Evolutionary conservation across 2,329 filamentous ascomycete genomes (phyloP).

Genomic region (Ophiostoma tasmaniense): DNA sequence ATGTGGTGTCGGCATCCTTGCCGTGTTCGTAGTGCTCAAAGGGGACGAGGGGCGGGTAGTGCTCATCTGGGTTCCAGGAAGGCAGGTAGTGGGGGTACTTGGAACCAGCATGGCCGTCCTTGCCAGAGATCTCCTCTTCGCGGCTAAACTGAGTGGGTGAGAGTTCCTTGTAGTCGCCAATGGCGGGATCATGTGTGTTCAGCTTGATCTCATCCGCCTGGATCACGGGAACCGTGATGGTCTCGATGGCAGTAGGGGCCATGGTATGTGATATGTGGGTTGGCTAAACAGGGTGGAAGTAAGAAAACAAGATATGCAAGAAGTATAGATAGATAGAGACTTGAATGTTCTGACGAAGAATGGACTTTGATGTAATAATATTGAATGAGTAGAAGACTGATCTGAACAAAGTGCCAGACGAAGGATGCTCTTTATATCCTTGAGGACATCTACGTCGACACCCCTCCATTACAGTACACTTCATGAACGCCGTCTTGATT

Average conservation of each 20-base stretch:
- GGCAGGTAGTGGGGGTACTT: conserved; percentile 57
- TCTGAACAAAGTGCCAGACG: not conserved
- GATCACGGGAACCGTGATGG: conserved; percentile 20
- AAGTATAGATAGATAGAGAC: not conserved
- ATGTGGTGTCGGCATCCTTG: conserved; percentile 56
- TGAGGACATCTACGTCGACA: not conserved
- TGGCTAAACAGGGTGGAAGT: not conserved
- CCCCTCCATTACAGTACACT: not conserved
- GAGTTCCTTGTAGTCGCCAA: conserved; percentile 24
- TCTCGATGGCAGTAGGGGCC: conserved; percentile 21
- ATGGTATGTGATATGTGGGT: conserved; percentile 5
- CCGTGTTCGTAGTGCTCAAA: conserved; percentile 64
- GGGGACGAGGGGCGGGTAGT: conserved; percentile 51
- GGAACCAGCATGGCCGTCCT: conserved; percentile 18
- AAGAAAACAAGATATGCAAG: not conserved
- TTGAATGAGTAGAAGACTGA: not conserved
- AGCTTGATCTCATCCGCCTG: conserved; percentile 22
- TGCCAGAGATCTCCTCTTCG: conserved; percentile 21
- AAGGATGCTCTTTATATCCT: not conserved
- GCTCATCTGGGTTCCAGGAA: conserved; percentile 50
- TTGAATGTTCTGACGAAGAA: not conserved
- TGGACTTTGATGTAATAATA: not conserved
- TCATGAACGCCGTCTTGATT: not conserved
- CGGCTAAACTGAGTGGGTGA: conserved; percentile 16
- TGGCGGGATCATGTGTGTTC: conserved; percentile 31